Percentiles rank a stretch among this genome's conserved stretches.
phyloP scores from a whole-genome alignment of 176 grass and related monocot genomes.

The Triticum aestivum region DNA sequence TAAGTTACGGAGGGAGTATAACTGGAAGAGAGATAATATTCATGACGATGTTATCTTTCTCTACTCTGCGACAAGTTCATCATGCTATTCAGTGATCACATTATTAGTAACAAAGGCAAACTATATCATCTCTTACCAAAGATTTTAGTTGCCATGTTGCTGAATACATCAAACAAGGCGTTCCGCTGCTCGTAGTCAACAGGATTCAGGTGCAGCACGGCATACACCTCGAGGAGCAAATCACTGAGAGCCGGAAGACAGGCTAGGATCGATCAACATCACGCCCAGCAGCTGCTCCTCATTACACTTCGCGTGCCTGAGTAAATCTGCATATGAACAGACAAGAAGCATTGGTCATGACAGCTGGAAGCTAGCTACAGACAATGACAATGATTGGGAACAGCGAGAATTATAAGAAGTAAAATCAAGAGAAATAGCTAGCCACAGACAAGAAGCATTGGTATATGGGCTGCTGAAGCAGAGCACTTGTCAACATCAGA shows the following conservation, averaged over 20 bases:
- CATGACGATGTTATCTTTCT: too few relatives aligned
- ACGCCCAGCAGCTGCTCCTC: conserved; percentile 43
- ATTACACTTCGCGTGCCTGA: conserved; percentile 20
- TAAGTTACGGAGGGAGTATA: neutral
- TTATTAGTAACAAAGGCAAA: neutral
- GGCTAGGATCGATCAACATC: conserved; percentile 31
- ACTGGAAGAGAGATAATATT: neutral
- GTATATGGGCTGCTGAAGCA: too few relatives aligned
- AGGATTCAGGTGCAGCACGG: conserved; percentile 47
- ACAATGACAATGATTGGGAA: too few relatives aligned
- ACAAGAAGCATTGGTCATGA: neutral
- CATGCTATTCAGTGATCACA: neutral
- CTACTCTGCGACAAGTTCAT: neutral
- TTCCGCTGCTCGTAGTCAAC: conserved; percentile 45
- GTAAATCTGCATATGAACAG: conserved; percentile 36
- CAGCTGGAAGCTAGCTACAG: too few relatives aligned
- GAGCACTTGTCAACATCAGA: too few relatives aligned
- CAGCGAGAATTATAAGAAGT: too few relatives aligned
- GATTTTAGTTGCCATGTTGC: conserved; percentile 35
- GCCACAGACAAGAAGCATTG: too few relatives aligned
- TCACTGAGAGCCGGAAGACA: conserved; percentile 33
- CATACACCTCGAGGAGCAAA: conserved; percentile 60
- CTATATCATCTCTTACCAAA: conserved; percentile 47
- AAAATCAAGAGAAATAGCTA: too few relatives aligned
- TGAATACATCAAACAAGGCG: conserved; percentile 49